Percentiles rank a stretch among this genome's conserved stretches.
Conservation (phyloP, 768 basidiomycete species). For the Gautieria morchelliformis region DNA sequence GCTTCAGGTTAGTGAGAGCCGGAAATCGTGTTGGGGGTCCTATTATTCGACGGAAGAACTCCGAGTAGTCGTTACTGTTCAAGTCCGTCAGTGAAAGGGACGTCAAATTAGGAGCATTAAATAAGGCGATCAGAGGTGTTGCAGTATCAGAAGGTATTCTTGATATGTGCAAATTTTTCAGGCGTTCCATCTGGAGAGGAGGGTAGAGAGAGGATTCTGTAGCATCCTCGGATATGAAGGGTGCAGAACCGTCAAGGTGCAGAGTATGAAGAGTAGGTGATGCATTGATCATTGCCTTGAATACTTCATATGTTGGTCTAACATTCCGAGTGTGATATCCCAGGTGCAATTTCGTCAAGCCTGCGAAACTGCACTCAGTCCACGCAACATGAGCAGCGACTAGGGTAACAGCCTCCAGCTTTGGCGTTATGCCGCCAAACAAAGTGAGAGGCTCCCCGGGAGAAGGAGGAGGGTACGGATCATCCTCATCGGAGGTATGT, state of each 20-base stretch:
- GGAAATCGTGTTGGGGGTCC: slow-evolving; percentile 39
- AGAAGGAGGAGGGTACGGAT: slow-evolving; percentile 29
- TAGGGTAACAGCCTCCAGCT: slow-evolving; percentile 36
- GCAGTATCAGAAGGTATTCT: slow-evolving; percentile 3
- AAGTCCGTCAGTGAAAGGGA: slow-evolving; percentile 46
- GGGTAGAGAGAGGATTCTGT: not conserved
- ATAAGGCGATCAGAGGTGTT: not conserved
- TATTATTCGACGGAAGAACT: slow-evolving; percentile 41
- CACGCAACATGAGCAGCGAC: slow-evolving; percentile 71
- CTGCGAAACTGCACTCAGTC: slow-evolving; percentile 33
- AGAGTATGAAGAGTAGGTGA: slow-evolving; percentile 48
- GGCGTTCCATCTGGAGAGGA: not conserved
- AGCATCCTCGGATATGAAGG: slow-evolving; percentile 17
- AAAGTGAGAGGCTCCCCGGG: slow-evolving; percentile 38
- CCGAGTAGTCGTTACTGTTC: slow-evolving; percentile 43
- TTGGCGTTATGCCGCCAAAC: slow-evolving; percentile 42
- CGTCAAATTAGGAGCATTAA: slow-evolving; percentile 20
- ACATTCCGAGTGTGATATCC: slow-evolving; percentile 55
- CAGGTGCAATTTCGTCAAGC: slow-evolving; percentile 44
- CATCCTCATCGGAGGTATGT: not conserved
- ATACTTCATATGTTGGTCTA: slow-evolving; percentile 47
- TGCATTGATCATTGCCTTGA: slow-evolving; percentile 38
- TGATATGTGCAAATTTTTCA: not conserved
- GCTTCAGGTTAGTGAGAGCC: slow-evolving; percentile 5
- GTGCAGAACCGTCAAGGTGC: slow-evolving; percentile 48